Conservation (phyloP, 2,329 filamentous ascomycete genomes). For the Paraconiothyrium sp. region DNA sequence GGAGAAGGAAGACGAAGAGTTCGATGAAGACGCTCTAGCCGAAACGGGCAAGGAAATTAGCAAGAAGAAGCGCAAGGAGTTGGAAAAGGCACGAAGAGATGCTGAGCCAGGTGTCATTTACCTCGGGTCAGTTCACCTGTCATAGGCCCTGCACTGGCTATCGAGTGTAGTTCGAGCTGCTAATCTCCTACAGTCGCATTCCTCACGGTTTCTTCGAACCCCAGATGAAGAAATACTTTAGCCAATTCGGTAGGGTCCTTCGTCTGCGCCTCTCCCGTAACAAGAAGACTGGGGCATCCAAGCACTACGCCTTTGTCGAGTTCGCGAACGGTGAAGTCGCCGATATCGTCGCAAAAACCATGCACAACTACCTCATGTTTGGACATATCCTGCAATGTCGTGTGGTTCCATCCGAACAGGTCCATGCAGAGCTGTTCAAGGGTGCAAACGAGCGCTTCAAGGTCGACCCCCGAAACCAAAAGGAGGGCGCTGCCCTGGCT, state of each 20-base stretch:
- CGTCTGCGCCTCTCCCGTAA: slow-evolving; percentile 87
- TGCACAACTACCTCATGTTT: slow-evolving; percentile 97
- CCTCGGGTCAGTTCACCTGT: slow-evolving; percentile 66
- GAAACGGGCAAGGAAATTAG: slow-evolving; percentile 37
- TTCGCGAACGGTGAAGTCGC: slow-evolving; percentile 82
- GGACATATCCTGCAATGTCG: slow-evolving; percentile 93
- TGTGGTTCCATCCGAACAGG: slow-evolving; percentile 76
- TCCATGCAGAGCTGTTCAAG: slow-evolving; percentile 86
- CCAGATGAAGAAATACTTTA: slow-evolving; percentile 92
- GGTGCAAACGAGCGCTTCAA: slow-evolving; percentile 92
- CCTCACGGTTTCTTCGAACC: slow-evolving; percentile 97
- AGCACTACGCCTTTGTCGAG: slow-evolving; percentile 95
- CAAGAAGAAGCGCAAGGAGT: slow-evolving; percentile 48
- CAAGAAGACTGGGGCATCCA: slow-evolving; percentile 87
- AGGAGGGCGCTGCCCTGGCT: slow-evolving; percentile 79
- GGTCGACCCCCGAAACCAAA: slow-evolving; percentile 84
- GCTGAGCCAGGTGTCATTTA: slow-evolving; percentile 82
- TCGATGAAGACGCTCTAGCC: slow-evolving; percentile 50
- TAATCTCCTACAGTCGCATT: slow-evolving; percentile 67
- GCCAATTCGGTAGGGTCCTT: slow-evolving; percentile 86
- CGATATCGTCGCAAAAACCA: slow-evolving; percentile 90
- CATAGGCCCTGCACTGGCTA: not conserved
- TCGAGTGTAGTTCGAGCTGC: slow-evolving; percentile 1
- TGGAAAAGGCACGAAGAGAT: slow-evolving; percentile 61
- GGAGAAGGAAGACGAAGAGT: slow-evolving; percentile 49